Percentiles rank a stretch among this genome's conserved stretches.
phyloP scores from a whole-genome alignment of 441 rosid genomes.

The Macaranga tanarius region DNA sequence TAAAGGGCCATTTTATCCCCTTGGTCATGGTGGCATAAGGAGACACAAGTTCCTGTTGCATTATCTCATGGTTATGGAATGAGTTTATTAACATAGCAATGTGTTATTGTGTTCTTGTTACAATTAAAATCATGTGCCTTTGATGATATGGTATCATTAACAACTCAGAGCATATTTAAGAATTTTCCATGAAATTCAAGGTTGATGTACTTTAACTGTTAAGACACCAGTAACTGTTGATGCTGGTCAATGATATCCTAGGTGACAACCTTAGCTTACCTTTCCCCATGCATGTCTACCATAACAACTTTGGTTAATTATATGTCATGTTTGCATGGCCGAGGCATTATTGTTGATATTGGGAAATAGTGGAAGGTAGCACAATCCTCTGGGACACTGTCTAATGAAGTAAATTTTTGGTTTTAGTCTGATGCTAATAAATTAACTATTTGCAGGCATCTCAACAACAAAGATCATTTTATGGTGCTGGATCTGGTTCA shows the following conservation, averaged over 20 bases:
- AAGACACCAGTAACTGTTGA: background rate
- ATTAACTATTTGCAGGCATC: constrained; percentile 37
- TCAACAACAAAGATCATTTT: constrained; percentile 66
- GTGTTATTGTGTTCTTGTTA: background rate
- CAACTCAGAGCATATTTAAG: background rate
- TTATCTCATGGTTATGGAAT: background rate
- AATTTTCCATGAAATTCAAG: background rate
- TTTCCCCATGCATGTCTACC: background rate
- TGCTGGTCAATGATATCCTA: background rate
- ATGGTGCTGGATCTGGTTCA: constrained; percentile 49
- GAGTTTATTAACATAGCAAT: background rate
- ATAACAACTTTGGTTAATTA: background rate
- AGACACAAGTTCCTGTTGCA: background rate
- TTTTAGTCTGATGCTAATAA: constrained; percentile 15
- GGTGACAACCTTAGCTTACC: background rate
- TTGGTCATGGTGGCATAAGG: background rate
- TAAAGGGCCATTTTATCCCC: too few species aligned
- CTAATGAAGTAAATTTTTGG: background rate
- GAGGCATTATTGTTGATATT: background rate
- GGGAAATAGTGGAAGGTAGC: background rate
- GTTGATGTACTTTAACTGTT: background rate
- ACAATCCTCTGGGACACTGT: background rate
- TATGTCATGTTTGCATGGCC: background rate
- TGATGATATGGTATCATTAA: background rate
- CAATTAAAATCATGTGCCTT: background rate